Evolutionary conservation across 805 yeast species (phyloP).

Genomic region (Hanseniaspora nectarophila): DNA sequence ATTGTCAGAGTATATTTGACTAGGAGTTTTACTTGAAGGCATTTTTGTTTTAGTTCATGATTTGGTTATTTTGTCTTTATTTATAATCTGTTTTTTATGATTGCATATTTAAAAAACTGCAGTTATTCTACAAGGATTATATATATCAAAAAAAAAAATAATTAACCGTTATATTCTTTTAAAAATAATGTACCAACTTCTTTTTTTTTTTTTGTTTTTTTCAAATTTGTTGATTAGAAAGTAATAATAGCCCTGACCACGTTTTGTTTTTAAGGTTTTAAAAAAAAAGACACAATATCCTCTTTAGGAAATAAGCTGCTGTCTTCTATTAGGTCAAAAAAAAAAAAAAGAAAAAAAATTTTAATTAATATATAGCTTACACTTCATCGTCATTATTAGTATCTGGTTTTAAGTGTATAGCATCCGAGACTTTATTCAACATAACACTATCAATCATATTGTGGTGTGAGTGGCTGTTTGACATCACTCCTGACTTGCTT

Average conservation of each 20-base stretch:
- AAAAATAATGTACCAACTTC: too few relatives aligned
- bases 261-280: too few relatives aligned
- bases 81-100: too few relatives aligned
- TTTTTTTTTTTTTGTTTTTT: too few relatives aligned
- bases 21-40: neutral
- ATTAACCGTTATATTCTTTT: too few relatives aligned
- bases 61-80: neutral
- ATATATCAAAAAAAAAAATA: too few relatives aligned
- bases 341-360: neutral
- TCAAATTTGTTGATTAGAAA: too few relatives aligned
- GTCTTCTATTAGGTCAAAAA: neutral
- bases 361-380: neutral
- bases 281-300: neutral
- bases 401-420: conserved; percentile 8
- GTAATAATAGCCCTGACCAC: too few relatives aligned
- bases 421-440: conserved; percentile 11
- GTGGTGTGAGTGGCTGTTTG: neutral
- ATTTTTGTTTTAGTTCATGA: neutral
- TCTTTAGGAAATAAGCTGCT: neutral
- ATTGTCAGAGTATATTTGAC: conserved; percentile 3
- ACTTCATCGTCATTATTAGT: neutral
- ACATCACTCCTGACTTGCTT: conserved; percentile 9
- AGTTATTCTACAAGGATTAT: too few relatives aligned
- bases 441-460: conserved; percentile 11
- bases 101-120: too few relatives aligned